Evolutionary conservation across 768 basidiomycete genomes (phyloP).

Genomic region (Russula olivacea): DNA sequence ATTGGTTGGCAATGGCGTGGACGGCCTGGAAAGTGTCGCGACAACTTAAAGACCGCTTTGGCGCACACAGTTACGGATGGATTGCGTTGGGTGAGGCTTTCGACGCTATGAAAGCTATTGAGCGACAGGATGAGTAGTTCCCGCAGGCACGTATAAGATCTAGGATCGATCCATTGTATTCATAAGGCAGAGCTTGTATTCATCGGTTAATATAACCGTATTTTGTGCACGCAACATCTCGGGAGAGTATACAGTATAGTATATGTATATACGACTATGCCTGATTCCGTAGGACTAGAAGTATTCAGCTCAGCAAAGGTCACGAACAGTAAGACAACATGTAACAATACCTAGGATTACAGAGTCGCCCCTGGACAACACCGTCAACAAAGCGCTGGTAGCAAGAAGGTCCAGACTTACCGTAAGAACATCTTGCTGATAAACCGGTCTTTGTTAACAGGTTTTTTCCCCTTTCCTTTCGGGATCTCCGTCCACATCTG

Average conservation of each 20-base stretch:
- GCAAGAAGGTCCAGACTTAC: constrained; percentile 37
- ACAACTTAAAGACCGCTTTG: constrained; percentile 39
- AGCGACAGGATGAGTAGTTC: constrained; percentile 30
- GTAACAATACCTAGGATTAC: constrained; percentile 77
- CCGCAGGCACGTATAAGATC: constrained; percentile 4
- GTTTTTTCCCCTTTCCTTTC: constrained; percentile 98
- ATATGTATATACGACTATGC: constrained; percentile 31
- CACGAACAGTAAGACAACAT: constrained; percentile 27
- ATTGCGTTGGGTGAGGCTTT: constrained; percentile 53
- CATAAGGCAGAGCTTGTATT: constrained; percentile 4
- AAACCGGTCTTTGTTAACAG: constrained; percentile 98
- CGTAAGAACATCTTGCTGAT: constrained; percentile 99
- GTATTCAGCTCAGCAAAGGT: constrained; percentile 30
- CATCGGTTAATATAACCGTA: background rate
- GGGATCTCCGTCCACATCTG: constrained; percentile 99
- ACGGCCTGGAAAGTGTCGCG: constrained; percentile 47
- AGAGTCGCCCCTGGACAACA: constrained; percentile 74
- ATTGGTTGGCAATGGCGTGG: constrained; percentile 47
- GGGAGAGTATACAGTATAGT: background rate
- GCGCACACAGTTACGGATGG: constrained; percentile 58
- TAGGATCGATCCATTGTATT: background rate
- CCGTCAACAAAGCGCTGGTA: constrained; percentile 19
- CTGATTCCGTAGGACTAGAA: constrained; percentile 68
- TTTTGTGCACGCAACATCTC: background rate
- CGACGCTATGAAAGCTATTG: constrained; percentile 43